These are phyloP conservation scores for Aspergillus pseudoviridinutans DNA, from an alignment of 2,329 filamentous ascomycete species.

Conservation along the genomic window DNA sequence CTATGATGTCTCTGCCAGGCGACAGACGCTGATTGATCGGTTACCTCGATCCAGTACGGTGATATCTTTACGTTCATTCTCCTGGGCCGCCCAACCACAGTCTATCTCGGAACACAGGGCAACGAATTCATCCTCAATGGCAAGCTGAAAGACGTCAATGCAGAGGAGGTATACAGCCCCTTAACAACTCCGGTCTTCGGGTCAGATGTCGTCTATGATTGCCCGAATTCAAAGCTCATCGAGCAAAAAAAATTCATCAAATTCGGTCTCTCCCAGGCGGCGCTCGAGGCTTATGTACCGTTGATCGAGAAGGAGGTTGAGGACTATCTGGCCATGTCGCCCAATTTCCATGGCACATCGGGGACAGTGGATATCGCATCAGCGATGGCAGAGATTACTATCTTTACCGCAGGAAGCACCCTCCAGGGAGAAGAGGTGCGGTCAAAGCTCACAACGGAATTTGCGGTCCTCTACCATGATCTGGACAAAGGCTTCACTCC, in stretches of 20 bases:
- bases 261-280: conserved; percentile 58
- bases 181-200: conserved; percentile 71
- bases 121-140: conserved; percentile 94
- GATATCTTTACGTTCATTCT: conserved; percentile 89
- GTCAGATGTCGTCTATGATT: conserved; percentile 83
- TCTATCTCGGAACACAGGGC: conserved; percentile 73
- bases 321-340: conserved; percentile 51
- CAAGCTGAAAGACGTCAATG: conserved; percentile 83
- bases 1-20: too few relatives aligned
- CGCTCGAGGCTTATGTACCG: conserved; percentile 67
- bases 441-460: conserved; percentile 64
- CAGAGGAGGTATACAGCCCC: conserved; percentile 83
- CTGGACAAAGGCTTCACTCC: conserved; percentile 75
- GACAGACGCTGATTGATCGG: too few relatives aligned
- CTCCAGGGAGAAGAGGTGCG: conserved; percentile 75
- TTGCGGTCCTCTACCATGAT: conserved; percentile 74
- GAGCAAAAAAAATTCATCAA: conserved; percentile 86
- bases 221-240: conserved; percentile 87
- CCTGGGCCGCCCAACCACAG: conserved; percentile 82
- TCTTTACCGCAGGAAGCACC: conserved; percentile 74
- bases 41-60: conserved; percentile 58
- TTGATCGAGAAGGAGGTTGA: conserved; percentile 69
- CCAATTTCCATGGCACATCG: conserved; percentile 55
- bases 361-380: conserved; percentile 62
- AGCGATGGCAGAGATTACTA: conserved; percentile 71